These are phyloP conservation scores for Areca catechu DNA, from an alignment of 176 grass and related monocot species.

Conservation along the genomic window DNA sequence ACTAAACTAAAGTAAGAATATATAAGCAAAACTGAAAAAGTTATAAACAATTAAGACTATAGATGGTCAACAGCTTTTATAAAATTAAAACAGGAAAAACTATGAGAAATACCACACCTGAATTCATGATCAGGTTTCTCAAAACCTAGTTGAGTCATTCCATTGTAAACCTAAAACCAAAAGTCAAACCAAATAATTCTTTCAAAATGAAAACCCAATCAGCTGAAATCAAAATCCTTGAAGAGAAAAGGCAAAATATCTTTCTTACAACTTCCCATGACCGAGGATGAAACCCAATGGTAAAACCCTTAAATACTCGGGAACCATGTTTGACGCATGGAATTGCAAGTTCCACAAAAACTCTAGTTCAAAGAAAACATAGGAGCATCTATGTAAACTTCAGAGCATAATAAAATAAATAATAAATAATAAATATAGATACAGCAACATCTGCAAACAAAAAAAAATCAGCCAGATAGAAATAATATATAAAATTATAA, in stretches of 20 bases:
- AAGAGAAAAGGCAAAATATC: conserved; percentile 11
- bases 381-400: no score
- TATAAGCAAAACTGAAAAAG: no score
- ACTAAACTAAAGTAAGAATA: no score
- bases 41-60: no score
- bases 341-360: conserved; percentile 65
- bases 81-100: background rate
- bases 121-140: conserved; percentile 59
- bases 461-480: no score
- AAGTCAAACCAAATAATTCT: conserved; percentile 14
- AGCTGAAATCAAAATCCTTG: conserved; percentile 2
- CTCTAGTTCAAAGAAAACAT: conserved; percentile 31
- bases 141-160: conserved; percentile 79
- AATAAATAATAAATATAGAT: no score
- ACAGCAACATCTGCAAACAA: no score
- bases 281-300: conserved; percentile 71
- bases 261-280: conserved; percentile 78
- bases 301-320: conserved; percentile 79
- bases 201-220: conserved; percentile 10
- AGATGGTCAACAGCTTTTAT: no score
- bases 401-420: no score
- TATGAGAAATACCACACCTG: conserved; percentile 35
- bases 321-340: conserved; percentile 60
- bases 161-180: conserved; percentile 62
- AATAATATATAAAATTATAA: no score